Evolutionary conservation across 345 rosid species (phyloP).

Genomic region (Hirschfeldia incana): DNA sequence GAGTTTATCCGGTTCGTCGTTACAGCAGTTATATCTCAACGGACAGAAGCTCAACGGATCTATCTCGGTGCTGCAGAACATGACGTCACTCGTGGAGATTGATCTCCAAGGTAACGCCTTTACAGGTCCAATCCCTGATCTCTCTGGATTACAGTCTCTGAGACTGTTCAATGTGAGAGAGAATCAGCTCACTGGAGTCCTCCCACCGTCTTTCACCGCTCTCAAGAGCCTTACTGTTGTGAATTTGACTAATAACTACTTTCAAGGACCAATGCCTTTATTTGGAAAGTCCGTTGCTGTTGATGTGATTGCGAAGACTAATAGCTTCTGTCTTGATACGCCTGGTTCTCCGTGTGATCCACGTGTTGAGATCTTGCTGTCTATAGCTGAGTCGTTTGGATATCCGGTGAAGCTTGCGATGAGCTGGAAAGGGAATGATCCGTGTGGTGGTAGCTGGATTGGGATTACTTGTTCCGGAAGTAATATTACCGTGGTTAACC

Average conservation of each 20-base stretch:
- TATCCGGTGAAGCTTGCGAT: constrained; percentile 42
- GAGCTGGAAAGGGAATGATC: constrained; percentile 54
- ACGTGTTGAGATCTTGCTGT: constrained; percentile 40
- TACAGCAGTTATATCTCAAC: constrained; percentile 58
- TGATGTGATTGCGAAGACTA: constrained; percentile 25
- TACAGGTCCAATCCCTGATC: constrained; percentile 78
- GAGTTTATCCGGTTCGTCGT: constrained; percentile 34
- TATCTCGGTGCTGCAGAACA: constrained; percentile 50
- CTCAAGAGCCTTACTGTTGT: constrained; percentile 43
- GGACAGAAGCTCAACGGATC: constrained; percentile 59
- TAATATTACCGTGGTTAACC: constrained; percentile 47
- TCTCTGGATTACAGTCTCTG: constrained; percentile 42
- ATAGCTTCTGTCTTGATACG: constrained; percentile 44
- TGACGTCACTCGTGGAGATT: constrained; percentile 59
- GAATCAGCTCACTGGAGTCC: constrained; percentile 65
- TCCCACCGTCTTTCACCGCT: constrained; percentile 51
- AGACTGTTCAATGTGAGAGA: constrained; percentile 54
- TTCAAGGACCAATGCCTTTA: constrained; percentile 46
- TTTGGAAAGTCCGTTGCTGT: constrained; percentile 24
- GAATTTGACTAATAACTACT: constrained; percentile 48
- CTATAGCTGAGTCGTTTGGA: constrained; percentile 34
- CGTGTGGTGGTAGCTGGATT: constrained; percentile 68
- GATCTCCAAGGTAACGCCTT: constrained; percentile 63
- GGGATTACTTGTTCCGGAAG: constrained; percentile 62
- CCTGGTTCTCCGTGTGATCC: constrained; percentile 44